These are phyloP conservation scores for Phycomyces blakesleeanus DNA, from an alignment of 192 early-diverging fungal species.

Conservation along the genomic window DNA sequence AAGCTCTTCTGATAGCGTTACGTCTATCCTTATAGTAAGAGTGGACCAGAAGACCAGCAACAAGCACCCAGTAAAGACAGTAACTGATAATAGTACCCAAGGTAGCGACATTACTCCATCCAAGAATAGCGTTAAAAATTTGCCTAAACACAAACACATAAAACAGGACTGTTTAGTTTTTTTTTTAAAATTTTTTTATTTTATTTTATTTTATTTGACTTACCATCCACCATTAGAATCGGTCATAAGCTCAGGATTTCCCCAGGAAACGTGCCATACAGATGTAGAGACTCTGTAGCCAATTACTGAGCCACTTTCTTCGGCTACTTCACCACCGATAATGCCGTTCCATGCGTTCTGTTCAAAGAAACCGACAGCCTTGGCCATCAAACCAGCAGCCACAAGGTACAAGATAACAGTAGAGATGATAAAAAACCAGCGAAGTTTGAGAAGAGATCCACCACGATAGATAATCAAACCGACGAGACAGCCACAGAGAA, in stretches of 20 bases:
- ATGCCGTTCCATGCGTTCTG: slow-evolving; percentile 58
- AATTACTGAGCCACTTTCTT: slow-evolving; percentile 45
- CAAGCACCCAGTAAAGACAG: slow-evolving; percentile 72
- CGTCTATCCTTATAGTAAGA: slow-evolving; percentile 38
- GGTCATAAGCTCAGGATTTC: slow-evolving; percentile 51
- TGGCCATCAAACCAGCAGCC: slow-evolving; percentile 76
- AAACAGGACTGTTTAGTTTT: slow-evolving; percentile 22
- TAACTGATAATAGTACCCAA: slow-evolving; percentile 72
- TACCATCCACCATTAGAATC: slow-evolving; percentile 36
- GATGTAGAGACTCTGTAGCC: slow-evolving; percentile 29
- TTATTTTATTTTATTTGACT: too few species aligned
- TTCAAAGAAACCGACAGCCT: slow-evolving; percentile 63
- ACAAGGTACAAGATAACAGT: slow-evolving; percentile 76
- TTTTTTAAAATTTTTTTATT: too few species aligned
- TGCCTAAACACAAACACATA: too few species aligned
- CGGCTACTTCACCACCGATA: slow-evolving; percentile 65
- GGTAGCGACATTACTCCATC: slow-evolving; percentile 76
- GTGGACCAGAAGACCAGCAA: slow-evolving; percentile 48
- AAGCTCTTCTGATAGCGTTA: slow-evolving; percentile 4
- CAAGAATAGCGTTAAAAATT: slow-evolving; percentile 71
- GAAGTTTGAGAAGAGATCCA: slow-evolving; percentile 63
- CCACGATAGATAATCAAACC: slow-evolving; percentile 75
- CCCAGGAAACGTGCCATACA: slow-evolving; percentile 26
- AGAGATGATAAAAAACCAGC: slow-evolving; percentile 74
- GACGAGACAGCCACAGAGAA: slow-evolving; percentile 61